Percentiles rank a stretch among this genome's conserved stretches.
phyloP scores from a whole-genome alignment of 2,329 filamentous ascomycete species.

The Colletotrichum shisoi region DNA sequence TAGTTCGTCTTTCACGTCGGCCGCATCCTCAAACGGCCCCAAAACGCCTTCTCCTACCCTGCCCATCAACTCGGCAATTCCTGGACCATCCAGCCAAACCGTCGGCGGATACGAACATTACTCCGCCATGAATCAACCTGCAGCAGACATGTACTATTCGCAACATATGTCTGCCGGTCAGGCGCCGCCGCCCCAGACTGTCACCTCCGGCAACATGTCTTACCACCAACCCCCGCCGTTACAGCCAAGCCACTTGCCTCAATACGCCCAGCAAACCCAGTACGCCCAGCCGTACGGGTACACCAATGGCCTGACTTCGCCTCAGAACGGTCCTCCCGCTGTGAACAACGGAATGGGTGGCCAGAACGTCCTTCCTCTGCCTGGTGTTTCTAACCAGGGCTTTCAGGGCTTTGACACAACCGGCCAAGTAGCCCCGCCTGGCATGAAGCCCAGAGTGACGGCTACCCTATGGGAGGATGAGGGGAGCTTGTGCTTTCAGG shows the following conservation, averaged over 20 bases:
- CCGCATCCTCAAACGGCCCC: slow-evolving; percentile 67
- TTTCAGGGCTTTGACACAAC: slow-evolving; percentile 78
- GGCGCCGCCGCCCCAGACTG: slow-evolving; percentile 76
- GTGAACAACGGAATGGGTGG: slow-evolving; percentile 74
- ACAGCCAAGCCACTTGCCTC: slow-evolving; percentile 70
- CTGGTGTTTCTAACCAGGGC: slow-evolving; percentile 62
- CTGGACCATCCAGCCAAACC: slow-evolving; percentile 51
- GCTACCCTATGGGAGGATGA: slow-evolving; percentile 99
- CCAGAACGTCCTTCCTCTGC: slow-evolving; percentile 73
- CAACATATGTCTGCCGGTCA: slow-evolving; percentile 81
- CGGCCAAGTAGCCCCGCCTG: slow-evolving; percentile 90
- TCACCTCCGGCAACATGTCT: slow-evolving; percentile 74
- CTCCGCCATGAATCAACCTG: slow-evolving; percentile 80
- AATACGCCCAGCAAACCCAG: slow-evolving; percentile 70
- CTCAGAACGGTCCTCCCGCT: slow-evolving; percentile 71
- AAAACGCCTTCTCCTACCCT: slow-evolving; percentile 81
- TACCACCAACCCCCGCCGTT: slow-evolving; percentile 81
- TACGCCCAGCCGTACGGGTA: slow-evolving; percentile 75
- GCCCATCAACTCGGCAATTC: slow-evolving; percentile 57
- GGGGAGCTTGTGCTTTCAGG: slow-evolving; percentile 95
- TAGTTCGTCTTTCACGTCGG: slow-evolving; percentile 63
- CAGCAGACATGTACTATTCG: slow-evolving; percentile 85
- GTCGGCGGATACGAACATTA: slow-evolving; percentile 55
- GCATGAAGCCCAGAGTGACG: slow-evolving; percentile 95
- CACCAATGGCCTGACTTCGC: slow-evolving; percentile 79